These are phyloP conservation scores for Epichloe baconii DNA, from an alignment of 2,329 filamentous ascomycete species.

Conservation along the genomic window DNA sequence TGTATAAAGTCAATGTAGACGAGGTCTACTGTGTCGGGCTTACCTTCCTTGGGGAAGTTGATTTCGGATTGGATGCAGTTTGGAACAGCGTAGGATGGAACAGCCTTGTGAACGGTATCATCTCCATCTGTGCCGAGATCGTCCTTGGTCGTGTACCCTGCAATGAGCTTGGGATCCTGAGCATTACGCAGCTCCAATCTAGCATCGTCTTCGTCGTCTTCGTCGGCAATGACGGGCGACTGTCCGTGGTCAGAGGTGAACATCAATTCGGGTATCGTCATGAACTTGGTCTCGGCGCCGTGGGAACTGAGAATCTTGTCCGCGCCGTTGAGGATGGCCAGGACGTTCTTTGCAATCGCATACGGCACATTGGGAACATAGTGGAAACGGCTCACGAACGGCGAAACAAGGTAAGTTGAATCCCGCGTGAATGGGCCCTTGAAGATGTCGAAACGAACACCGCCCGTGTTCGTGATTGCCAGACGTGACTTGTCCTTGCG, in stretches of 20 bases:
- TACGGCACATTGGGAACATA: constrained; percentile 76
- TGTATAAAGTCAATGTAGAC: constrained; percentile 89
- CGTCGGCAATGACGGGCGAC: constrained; percentile 2
- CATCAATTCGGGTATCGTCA: constrained; percentile 36
- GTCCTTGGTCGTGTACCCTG: constrained; percentile 81
- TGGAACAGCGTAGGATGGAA: constrained; percentile 65
- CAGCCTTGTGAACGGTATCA: constrained; percentile 68
- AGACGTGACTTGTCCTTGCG: constrained; percentile 51
- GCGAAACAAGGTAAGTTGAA: constrained; percentile 72
- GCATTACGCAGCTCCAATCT: constrained; percentile 20
- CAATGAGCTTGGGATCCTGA: constrained; percentile 25
- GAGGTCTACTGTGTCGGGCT: constrained; percentile 67
- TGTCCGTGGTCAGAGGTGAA: constrained; percentile 9
- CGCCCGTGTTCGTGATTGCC: constrained; percentile 76
- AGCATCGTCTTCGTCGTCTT: constrained; percentile 10
- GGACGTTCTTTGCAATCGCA: constrained; percentile 54
- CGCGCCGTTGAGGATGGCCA: constrained; percentile 43
- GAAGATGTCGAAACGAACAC: constrained; percentile 91
- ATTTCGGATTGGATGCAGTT: constrained; percentile 68
- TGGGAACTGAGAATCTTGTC: constrained; percentile 32
- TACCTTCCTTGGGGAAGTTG: constrained; percentile 41
- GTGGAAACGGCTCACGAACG: constrained; percentile 68
- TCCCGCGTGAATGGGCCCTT: constrained; percentile 83
- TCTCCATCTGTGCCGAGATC: constrained; percentile 76
- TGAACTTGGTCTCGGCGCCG: constrained; percentile 28